Base-by-base conservation (phyloP, 768 basidiomycete species). In the Hirschioporus abietinus region DNA sequence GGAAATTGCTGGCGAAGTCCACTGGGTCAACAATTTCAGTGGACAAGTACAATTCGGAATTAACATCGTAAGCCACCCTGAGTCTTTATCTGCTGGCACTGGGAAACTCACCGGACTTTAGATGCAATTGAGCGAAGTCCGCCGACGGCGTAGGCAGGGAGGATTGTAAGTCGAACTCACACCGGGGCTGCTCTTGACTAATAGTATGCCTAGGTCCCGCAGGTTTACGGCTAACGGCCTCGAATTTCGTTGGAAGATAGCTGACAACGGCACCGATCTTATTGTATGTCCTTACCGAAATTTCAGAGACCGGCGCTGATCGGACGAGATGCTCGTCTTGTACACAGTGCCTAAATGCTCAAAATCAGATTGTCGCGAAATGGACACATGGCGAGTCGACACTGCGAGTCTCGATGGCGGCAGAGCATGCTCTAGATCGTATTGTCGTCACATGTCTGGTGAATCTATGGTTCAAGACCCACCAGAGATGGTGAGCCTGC, bases 221-320 rank as follows among this genome's bases (percentile, higher is more conserved):
- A 75, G 85, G 27, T 87, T 86, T 76, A 85, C 82, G 69, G 83
- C 74, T 15, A 74, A 72, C 6, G 80, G 80, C 42, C 71, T 76
- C 30, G 82, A 83, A 70, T 87, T 86, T 76, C 87, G 86, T 69
- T 87, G 86, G 86, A 87, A 84, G 73, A 73, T 81, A 42, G 72
- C 73, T 63, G 79, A 81, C 58, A 80, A 82, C 63, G 78, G 77
- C 63, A 67, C 60, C 36, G 80, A 84, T 71, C 76, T 87, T 63
- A 75, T 80, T 65, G 86, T 86, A 70, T 69, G 85, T 72, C 60
- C 26, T 61, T 60, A 36, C 17, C 17, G 52, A 25, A 25, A 15
- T 61, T 61, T 61, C 17, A 52, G 15, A 15, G 5, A 52, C 42
- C 42, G 42, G 42, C 42, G 42, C 42, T 52, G 15, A 52, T 52